Evolutionary conservation across 73 alveolate species (phyloP).

Genomic region (Paramecium octaurelia): DNA sequence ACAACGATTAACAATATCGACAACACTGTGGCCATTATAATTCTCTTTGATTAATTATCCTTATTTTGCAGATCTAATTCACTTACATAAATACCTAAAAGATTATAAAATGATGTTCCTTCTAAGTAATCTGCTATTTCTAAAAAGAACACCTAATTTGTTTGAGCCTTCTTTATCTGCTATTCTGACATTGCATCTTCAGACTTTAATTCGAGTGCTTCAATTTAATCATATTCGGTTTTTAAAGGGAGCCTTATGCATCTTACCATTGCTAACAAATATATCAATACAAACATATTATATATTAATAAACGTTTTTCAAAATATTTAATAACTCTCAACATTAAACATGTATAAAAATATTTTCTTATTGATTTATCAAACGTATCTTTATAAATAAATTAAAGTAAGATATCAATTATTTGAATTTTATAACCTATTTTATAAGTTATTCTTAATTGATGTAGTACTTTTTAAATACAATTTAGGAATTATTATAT

Average conservation of each 20-base stretch:
- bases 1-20: not conserved
- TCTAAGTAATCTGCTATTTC: slow-evolving; percentile 5
- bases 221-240: not conserved
- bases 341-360: not conserved
- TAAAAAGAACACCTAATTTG: not conserved
- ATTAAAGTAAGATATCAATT: no score
- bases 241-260: not conserved
- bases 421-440: no score
- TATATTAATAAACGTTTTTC: not conserved
- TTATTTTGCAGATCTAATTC: not conserved
- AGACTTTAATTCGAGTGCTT: not conserved
- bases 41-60: slow-evolving; percentile 8
- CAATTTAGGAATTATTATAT: no score
- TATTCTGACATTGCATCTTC: not conserved
- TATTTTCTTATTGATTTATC: not conserved
- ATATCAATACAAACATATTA: not conserved
- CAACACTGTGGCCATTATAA: not conserved
- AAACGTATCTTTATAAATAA: not conserved
- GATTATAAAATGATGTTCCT: not conserved
- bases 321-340: not conserved
- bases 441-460: no score
- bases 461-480: no score
- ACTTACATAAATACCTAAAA: not conserved
- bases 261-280: not conserved
- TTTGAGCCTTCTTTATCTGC: not conserved